phyloP scores from a whole-genome alignment of 306 rosid species.

The Mimosa pudica region DNA sequence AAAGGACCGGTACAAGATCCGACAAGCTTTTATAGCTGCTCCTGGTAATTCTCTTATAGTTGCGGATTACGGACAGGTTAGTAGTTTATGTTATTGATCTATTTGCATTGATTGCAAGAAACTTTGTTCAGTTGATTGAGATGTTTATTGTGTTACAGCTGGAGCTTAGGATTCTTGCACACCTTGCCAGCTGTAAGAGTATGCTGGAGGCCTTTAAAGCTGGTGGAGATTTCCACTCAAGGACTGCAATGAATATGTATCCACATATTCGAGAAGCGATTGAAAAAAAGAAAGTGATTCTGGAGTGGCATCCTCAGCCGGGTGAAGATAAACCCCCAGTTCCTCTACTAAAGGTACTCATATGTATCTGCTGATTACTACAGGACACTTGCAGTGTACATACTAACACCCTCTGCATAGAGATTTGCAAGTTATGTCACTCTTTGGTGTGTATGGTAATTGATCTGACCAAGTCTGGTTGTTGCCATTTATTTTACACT shows the following conservation, averaged over 20 bases:
- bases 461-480: neutral
- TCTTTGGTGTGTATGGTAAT: constrained; percentile 14
- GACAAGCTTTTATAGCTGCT: constrained; percentile 90
- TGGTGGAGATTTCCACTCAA: constrained; percentile 98
- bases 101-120: constrained; percentile 16
- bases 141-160: constrained; percentile 61
- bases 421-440: constrained; percentile 5
- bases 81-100: constrained; percentile 34
- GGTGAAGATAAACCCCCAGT: constrained; percentile 96
- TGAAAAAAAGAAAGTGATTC: constrained; percentile 71
- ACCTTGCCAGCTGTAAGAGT: constrained; percentile 92
- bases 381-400: neutral
- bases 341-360: constrained; percentile 85
- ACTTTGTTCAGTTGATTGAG: constrained; percentile 37
- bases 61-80: constrained; percentile 98
- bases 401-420: constrained; percentile 11
- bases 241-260: constrained; percentile 98
- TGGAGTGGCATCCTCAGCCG: constrained; percentile 95
- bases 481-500: neutral
- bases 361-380: neutral
- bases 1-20: constrained; percentile 95
- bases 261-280: constrained; percentile 89
- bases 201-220: constrained; percentile 94
- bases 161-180: constrained; percentile 97
- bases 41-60: constrained; percentile 93